Evolutionary conservation across 257 asterid genomes (phyloP).

Genomic region (Solanum pimpinellifolium): DNA sequence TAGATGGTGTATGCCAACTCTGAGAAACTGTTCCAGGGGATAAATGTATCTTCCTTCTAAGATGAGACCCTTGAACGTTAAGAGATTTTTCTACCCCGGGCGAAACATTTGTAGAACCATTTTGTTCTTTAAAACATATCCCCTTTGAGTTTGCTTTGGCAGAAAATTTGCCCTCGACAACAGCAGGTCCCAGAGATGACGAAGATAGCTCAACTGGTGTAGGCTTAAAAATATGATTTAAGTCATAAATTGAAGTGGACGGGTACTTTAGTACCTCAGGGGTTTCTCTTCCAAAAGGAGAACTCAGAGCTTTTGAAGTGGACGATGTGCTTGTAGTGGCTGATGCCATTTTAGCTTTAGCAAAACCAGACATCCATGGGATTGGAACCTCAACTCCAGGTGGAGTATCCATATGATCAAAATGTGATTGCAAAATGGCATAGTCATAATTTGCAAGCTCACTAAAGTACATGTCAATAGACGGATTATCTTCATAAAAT

Average conservation of each 20-base stretch:
- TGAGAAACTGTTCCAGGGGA: not conserved
- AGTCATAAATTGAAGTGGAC: not conserved
- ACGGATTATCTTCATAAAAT: constrained; percentile 39
- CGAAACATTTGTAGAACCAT: not conserved
- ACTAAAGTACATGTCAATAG: constrained; percentile 27
- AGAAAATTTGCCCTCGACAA: not conserved
- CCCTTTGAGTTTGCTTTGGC: not conserved
- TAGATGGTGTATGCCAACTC: not conserved
- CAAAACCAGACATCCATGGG: constrained; percentile 1
- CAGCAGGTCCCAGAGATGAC: not conserved
- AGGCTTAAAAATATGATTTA: not conserved
- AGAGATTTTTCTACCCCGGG: not conserved
- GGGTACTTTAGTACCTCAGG: not conserved
- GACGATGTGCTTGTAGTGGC: not conserved
- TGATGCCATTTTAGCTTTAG: not conserved
- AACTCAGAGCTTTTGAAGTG: not conserved
- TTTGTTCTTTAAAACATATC: not conserved
- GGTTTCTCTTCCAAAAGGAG: not conserved
- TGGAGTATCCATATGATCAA: constrained; percentile 6
- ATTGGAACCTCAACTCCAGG: constrained; percentile 8
- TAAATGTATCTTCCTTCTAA: not conserved
- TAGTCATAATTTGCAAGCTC: not conserved
- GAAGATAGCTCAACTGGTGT: not conserved
- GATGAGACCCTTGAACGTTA: not conserved
- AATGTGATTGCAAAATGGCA: constrained; percentile 1